Evolutionary conservation across 306 rosid genomes (phyloP), one percentile per base, ranked within the genome.

Genomic region (Sesbania bispinosa): DNA sequence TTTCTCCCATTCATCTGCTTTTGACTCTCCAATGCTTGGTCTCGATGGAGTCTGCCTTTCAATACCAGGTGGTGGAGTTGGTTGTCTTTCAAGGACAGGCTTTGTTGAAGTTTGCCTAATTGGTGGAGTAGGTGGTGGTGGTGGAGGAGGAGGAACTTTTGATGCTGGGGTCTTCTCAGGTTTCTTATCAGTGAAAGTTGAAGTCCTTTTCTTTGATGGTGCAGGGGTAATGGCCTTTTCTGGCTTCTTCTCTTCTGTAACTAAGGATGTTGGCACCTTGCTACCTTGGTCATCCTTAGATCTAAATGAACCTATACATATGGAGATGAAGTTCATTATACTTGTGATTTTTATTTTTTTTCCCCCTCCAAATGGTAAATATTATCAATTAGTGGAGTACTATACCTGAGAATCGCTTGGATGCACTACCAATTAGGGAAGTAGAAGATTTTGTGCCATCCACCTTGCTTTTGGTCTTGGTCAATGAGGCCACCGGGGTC

Each of bases 1-100:
- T 74, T 50, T 85, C 87, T 88, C 92, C 99, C 99, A 89, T 20
- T 61, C 63, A 58, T 89, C 88, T 67, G 87, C 90, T 45, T 77
- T 64, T 60, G 77, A 20, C 68, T 82, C 79, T 26, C 6, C 73
- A 8, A 15, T 32, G 11, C 57, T 67, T 11, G 73, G 24, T 38
- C 42, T 65, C 54, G 55, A 35, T 45, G 85, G 68, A 62, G 26
- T 52, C 69, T 67, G n/a, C n/a, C n/a, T n/a, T n/a, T n/a, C n/a
- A n/a, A n/a, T n/a, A n/a, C n/a, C n/a, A n/a, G n/a, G n/a, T n/a
- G n/a, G n/a, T n/a, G n/a, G n/a, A n/a, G n/a, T n/a, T n/a, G n/a
- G n/a, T n/a, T n/a, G 55, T 71, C 66, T 59, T 59, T 7, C 14
- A 50, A 55, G 59, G 60, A 30, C 51, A 29, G 77, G 71, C 23